Percentiles rank a stretch among this genome's conserved stretches.
These are phyloP conservation scores for Nectriaceae sp. DNA, from an alignment of 2,329 filamentous ascomycete species.

Conservation along the genomic window DNA sequence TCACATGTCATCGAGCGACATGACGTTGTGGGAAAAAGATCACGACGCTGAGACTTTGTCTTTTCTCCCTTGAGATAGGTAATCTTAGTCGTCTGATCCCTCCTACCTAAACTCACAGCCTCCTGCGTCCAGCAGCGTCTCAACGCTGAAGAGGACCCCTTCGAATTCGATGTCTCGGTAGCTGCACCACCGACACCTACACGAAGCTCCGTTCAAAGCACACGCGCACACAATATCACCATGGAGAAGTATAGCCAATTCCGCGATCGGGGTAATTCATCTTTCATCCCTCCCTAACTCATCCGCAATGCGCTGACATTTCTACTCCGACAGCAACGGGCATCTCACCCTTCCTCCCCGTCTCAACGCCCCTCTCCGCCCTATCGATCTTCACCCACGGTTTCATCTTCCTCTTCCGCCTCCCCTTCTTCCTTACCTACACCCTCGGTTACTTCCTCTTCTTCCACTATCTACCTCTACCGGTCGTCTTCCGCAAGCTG, in stretches of 20 bases:
- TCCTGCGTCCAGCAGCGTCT: too few relatives aligned
- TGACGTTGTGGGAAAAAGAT: constrained; percentile 3
- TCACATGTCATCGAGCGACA: constrained; percentile 25
- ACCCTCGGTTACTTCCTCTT: constrained; percentile 74
- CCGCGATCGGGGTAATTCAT: constrained; percentile 73
- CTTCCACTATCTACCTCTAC: constrained; percentile 77
- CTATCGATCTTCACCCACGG: constrained; percentile 65
- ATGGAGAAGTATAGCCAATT: constrained; percentile 98
- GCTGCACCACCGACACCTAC: background rate
- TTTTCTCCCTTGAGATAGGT: constrained; percentile 7
- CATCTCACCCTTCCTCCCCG: constrained; percentile 92
- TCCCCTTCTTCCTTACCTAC: constrained; percentile 74
- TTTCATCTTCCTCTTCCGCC: constrained; percentile 77
- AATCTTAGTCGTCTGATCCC: too few relatives aligned
- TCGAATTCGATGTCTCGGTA: constrained; percentile 26
- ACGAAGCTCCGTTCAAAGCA: background rate
- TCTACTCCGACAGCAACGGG: constrained; percentile 70
- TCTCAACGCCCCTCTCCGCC: constrained; percentile 64
- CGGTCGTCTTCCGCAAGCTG: constrained; percentile 69
- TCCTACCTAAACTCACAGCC: too few relatives aligned
- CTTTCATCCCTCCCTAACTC: background rate
- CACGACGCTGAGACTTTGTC: constrained; percentile 14
- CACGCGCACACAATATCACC: constrained; percentile 5
- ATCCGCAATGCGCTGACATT: constrained; percentile 12
- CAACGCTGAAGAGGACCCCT: constrained; percentile 6